phyloP scores from a whole-genome alignment of 176 grass and related monocot species.

The Eragrostis curvula region DNA sequence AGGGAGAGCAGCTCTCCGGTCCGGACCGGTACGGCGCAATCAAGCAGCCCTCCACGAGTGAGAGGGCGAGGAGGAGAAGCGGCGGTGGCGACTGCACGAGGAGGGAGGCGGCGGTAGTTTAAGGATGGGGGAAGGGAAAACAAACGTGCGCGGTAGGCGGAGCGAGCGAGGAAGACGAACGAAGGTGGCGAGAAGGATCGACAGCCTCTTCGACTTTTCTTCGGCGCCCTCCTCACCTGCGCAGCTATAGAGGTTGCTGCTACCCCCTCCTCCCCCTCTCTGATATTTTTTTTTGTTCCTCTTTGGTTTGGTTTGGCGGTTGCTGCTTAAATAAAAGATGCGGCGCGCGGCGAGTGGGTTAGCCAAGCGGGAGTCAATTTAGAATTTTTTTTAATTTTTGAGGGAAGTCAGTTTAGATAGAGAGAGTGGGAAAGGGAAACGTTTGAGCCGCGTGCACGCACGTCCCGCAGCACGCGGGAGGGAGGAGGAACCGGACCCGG shows the following conservation, averaged over 20 bases:
- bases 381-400: no score
- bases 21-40: neutral
- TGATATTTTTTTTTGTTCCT: neutral
- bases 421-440: no score
- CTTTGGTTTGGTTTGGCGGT: neutral
- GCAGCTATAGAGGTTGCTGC: neutral
- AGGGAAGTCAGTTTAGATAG: no score
- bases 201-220: constrained; percentile 33
- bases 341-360: no score
- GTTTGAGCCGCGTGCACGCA: no score
- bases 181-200: constrained; percentile 33
- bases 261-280: neutral
- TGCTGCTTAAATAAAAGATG: neutral
- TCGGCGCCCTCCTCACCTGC: neutral
- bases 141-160: constrained; percentile 19
- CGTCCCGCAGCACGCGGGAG: no score
- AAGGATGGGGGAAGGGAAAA: neutral
- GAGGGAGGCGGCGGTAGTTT: neutral
- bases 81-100: neutral
- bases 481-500: no score
- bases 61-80: neutral
- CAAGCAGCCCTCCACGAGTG: neutral
- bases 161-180: constrained; percentile 9
- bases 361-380: no score
- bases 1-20: neutral